These are phyloP conservation scores for Takakia lepidozioides DNA, from an alignment of 225 moss, liverwort and hornwort species.

Conservation along the genomic window DNA sequence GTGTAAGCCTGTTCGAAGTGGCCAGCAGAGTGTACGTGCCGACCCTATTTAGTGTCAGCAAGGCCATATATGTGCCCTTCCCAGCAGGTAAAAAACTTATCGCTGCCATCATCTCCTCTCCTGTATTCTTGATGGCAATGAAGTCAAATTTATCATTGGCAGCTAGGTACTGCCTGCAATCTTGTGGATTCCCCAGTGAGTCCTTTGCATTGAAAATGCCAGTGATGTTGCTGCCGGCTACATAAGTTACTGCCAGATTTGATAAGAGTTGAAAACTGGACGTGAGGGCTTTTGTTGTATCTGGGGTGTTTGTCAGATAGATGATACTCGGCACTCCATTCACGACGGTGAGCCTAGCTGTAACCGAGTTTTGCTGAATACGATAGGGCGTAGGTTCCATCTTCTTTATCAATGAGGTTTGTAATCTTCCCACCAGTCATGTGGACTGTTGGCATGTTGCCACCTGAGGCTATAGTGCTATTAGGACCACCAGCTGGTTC, in stretches of 20 bases:
- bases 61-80: slow-evolving; percentile 6
- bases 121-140: slow-evolving; percentile 10
- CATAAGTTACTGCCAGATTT: slow-evolving; percentile 13
- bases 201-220: slow-evolving; percentile 25
- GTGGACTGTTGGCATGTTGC: slow-evolving; percentile 9
- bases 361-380: slow-evolving; percentile 18
- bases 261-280: slow-evolving; percentile 19
- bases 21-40: slow-evolving; percentile 11
- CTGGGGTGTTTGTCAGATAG: slow-evolving; percentile 2
- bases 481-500: slow-evolving; percentile 14
- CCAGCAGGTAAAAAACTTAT: slow-evolving; percentile 8
- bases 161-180: too few relatives aligned
- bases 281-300: slow-evolving; percentile 13
- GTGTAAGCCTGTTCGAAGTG: slow-evolving; percentile 9
- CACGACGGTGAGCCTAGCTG: slow-evolving; percentile 9
- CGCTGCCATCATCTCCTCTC: slow-evolving; percentile 6
- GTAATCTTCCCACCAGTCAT: slow-evolving; percentile 15
- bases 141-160: too few relatives aligned
- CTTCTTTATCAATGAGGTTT: slow-evolving; percentile 8
- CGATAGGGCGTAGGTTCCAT: slow-evolving; percentile 18
- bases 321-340: slow-evolving; percentile 19
- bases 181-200: slow-evolving; percentile 26
- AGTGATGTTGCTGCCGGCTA: slow-evolving; percentile 6
- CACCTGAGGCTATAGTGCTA: slow-evolving; percentile 17
- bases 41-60: slow-evolving; percentile 6